Conservation (phyloP, 805 yeast species). For the Starmerella bombicola region DNA sequence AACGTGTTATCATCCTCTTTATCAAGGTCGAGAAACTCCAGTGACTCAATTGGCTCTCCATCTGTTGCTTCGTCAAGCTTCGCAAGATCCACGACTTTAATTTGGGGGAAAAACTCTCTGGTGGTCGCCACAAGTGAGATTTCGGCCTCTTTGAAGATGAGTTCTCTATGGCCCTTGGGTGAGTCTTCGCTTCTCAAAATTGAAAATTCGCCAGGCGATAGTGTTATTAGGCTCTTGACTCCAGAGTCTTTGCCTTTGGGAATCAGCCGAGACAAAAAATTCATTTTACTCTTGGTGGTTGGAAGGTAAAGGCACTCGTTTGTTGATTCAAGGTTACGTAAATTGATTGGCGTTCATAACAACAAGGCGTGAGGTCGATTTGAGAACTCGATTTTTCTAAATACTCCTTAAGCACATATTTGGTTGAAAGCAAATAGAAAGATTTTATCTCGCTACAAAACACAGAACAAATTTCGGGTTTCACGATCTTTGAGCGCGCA, state of each 20-base stretch:
- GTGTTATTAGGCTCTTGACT: constrained; percentile 44
- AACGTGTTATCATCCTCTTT: constrained; percentile 38
- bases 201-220: constrained; percentile 71
- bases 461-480: too few relatives aligned
- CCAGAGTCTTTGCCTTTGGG: constrained; percentile 10
- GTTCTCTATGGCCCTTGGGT: constrained; percentile 76
- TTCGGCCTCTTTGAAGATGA: constrained; percentile 59
- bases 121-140: constrained; percentile 59
- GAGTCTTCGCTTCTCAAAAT: constrained; percentile 62
- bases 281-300: too few relatives aligned
- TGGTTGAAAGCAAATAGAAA: too few relatives aligned
- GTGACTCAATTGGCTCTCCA: constrained; percentile 28
- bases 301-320: too few relatives aligned
- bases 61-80: constrained; percentile 43
- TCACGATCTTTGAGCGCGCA: too few relatives aligned
- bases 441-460: too few relatives aligned
- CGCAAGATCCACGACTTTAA: constrained; percentile 55
- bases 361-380: too few relatives aligned
- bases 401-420: too few relatives aligned
- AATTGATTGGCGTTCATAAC: too few relatives aligned
- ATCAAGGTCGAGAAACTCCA: constrained; percentile 29
- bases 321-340: too few relatives aligned
- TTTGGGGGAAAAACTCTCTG: constrained; percentile 52
- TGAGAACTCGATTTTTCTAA: too few relatives aligned
- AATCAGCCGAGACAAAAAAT: constrained; percentile 20